Evolutionary conservation across 176 grass and related monocot genomes (phyloP), one percentile per base, ranked within the genome.

Genomic region (Olyra latifolia): DNA sequence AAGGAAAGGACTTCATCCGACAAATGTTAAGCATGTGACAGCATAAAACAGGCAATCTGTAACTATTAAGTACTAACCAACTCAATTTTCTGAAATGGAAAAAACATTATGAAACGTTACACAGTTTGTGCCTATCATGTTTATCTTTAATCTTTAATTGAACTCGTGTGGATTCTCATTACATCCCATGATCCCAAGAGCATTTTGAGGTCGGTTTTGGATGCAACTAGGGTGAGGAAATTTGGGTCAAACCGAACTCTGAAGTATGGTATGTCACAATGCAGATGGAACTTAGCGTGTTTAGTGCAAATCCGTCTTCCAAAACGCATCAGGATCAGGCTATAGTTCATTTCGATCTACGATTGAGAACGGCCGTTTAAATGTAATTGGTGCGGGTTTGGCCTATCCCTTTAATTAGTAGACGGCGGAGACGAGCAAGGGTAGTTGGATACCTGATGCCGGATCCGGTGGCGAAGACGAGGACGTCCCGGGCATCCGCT

Each of bases 381-480:
- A 28, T 15, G 52, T 20, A 80, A 73, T 38, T 24, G 38, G 54
- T 8, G 32, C 14, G 8, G 5, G 68, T 32, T 62, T 61, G 15
- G 42, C 5, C 1, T 7, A 68, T 40, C 19, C 20, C 30, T 10
- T 25, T 3, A 20, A 71, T 14, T 47, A 84, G 5, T 13, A 25
- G 8, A 23, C 8, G 32, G 42, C n/a, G 6, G 4, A 43, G 79
- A 72, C n/a, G 25, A 6, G 23, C 25, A 40, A 49, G 49, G 46
- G n/a, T 10, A 50, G 8, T 0, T 20, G 46, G 14, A 30, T 65
- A 94, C 92, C 92, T 94, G 79, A 94, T 91, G 71, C 92, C 92
- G 27, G 92, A 86, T 86, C 92, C 92, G 39, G 89, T 94, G 84
- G 86, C 92, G 53, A 94, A 94, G 69, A 94, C 75, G 47, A 94